Percentiles rank a stretch among this genome's conserved stretches.
phyloP scores from a whole-genome alignment of 768 basidiomycete genomes.

The Nidularia pulvinata region DNA sequence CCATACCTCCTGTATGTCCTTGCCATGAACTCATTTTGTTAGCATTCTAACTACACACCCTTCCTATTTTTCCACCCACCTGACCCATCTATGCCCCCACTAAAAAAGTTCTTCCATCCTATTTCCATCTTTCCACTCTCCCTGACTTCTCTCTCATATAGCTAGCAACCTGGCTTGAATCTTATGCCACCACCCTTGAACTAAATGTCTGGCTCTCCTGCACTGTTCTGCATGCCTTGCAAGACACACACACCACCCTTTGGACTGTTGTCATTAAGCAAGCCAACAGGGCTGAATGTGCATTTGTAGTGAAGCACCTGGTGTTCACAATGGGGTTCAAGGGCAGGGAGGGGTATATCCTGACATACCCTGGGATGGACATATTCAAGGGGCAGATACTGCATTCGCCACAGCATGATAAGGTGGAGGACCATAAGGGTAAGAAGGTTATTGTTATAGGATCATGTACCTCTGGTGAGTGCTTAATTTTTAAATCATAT shows the following conservation, averaged over 20 bases:
- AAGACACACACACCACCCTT: constrained; percentile 30
- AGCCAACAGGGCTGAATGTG: constrained; percentile 26
- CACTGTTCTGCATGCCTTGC: constrained; percentile 9
- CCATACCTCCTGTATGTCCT: constrained; percentile 50
- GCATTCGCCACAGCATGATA: constrained; percentile 51
- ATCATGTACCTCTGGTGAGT: constrained; percentile 48
- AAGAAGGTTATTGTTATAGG: constrained; percentile 61
- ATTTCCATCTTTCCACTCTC: too few species aligned
- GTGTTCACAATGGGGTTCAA: constrained; percentile 57
- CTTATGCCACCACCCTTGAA: constrained; percentile 32
- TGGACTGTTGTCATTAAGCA: constrained; percentile 47
- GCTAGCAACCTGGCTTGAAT: constrained; percentile 30
- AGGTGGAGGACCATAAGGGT: constrained; percentile 44
- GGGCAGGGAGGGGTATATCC: constrained; percentile 42
- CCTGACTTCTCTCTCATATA: not conserved
- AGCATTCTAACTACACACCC: too few species aligned
- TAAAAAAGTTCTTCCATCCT: constrained; percentile 14
- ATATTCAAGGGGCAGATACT: constrained; percentile 36
- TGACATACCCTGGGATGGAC: constrained; percentile 39
- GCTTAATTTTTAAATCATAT: not conserved
- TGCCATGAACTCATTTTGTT: constrained; percentile 9
- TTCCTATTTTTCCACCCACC: constrained; percentile 22
- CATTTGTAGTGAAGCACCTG: constrained; percentile 45
- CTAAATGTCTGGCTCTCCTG: constrained; percentile 51
- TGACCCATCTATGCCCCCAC: constrained; percentile 28